These are phyloP conservation scores for Kurtzmaniella natalensis DNA, from an alignment of 1,139 yeast species.

Conservation along the genomic window DNA sequence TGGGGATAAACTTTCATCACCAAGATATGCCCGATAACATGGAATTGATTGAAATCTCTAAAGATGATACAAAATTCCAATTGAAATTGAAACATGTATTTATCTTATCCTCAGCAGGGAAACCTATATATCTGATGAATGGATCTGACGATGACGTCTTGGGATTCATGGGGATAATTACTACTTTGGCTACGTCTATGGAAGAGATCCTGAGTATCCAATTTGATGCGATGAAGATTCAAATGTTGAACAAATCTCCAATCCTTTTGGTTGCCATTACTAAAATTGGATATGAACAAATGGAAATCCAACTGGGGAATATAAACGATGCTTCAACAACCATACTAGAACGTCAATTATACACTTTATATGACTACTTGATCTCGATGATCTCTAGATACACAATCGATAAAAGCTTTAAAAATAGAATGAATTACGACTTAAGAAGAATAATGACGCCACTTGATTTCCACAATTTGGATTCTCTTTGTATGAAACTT, in stretches of 20 bases:
- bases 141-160: slow-evolving; percentile 70
- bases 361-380: slow-evolving; percentile 73
- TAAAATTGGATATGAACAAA: slow-evolving; percentile 33
- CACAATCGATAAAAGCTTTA: slow-evolving; percentile 64
- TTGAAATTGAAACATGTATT: slow-evolving; percentile 63
- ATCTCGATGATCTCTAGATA: slow-evolving; percentile 76
- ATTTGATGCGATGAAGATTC: slow-evolving; percentile 43
- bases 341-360: slow-evolving; percentile 57
- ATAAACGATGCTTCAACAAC: slow-evolving; percentile 26
- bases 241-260: slow-evolving; percentile 63
- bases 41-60: slow-evolving; percentile 18
- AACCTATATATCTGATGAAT: slow-evolving; percentile 80
- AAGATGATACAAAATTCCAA: slow-evolving; percentile 30
- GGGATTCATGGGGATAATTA: slow-evolving; percentile 72
- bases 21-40: slow-evolving; percentile 3
- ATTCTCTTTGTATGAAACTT: slow-evolving; percentile 55
- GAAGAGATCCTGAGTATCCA: slow-evolving; percentile 26
- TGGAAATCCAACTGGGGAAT: slow-evolving; percentile 8
- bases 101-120: slow-evolving; percentile 86
- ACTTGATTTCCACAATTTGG: slow-evolving; percentile 60
- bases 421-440: slow-evolving; percentile 75
- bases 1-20: slow-evolving; percentile 2
- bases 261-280: slow-evolving; percentile 73
- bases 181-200: slow-evolving; percentile 59
- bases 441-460: slow-evolving; percentile 71